Evolutionary conservation across 768 basidiomycete species (phyloP).

Genomic region (Tricholoma saponaceum): DNA sequence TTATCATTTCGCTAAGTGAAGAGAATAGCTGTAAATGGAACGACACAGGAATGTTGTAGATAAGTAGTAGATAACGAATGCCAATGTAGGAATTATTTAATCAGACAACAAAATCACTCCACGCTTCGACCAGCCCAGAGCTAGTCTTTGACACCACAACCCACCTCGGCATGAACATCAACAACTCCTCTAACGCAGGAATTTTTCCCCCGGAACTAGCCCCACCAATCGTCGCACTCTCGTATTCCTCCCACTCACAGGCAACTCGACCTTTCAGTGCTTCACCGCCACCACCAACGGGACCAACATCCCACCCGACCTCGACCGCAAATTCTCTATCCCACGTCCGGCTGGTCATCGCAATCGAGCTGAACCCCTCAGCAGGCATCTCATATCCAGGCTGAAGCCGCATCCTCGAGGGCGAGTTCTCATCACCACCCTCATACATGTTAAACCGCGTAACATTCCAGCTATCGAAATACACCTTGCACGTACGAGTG

Average conservation of each 20-base stretch:
- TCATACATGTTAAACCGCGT: background rate
- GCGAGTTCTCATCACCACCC: background rate
- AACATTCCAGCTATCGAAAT: slow-evolving; percentile 36
- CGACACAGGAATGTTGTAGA: too few species aligned
- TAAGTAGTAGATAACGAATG: too few species aligned
- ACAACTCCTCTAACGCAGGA: slow-evolving; percentile 49
- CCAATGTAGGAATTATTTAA: too few species aligned
- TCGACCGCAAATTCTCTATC: slow-evolving; percentile 33
- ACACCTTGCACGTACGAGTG: slow-evolving; percentile 55
- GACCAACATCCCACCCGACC: background rate
- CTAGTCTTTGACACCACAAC: slow-evolving; percentile 38
- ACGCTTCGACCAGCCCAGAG: slow-evolving; percentile 43
- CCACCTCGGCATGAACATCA: slow-evolving; percentile 49
- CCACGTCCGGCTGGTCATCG: slow-evolving; percentile 54
- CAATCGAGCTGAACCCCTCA: slow-evolving; percentile 31
- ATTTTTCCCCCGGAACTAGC: slow-evolving; percentile 30
- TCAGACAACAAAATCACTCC: slow-evolving; percentile 28
- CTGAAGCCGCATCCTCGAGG: slow-evolving; percentile 17
- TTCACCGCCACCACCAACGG: background rate
- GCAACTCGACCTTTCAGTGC: background rate
- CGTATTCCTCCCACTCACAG: slow-evolving; percentile 48
- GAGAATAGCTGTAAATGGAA: too few species aligned
- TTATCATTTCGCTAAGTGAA: too few species aligned
- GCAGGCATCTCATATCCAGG: slow-evolving; percentile 4
- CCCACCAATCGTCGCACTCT: slow-evolving; percentile 49